Conservation (phyloP, 441 rosid species). For the Manihot esculenta region DNA sequence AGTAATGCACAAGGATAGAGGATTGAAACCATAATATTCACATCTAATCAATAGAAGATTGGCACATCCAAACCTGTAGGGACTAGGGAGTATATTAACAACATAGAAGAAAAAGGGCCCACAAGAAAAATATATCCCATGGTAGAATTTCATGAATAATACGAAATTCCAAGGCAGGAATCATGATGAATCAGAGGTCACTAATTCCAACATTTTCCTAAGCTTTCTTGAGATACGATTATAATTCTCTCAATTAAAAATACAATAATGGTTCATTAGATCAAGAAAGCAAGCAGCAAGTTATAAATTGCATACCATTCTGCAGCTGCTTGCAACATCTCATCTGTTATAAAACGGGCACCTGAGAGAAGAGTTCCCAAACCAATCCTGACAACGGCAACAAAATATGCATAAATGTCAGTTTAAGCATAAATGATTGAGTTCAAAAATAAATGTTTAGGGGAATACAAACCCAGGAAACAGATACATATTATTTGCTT, state of each 20-base stretch:
- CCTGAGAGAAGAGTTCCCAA: conserved; percentile 87
- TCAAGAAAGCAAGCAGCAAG: conserved; percentile 3
- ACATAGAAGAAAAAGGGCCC: neutral
- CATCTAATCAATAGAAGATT: too few relatives aligned
- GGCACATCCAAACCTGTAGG: too few relatives aligned
- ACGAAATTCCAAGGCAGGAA: neutral
- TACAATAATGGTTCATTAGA: neutral
- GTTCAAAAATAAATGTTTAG: conserved; percentile 6
- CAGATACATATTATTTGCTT: conserved; percentile 98
- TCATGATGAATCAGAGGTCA: neutral
- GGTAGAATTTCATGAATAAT: neutral
- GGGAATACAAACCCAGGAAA: conserved; percentile 83
- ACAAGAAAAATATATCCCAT: neutral
- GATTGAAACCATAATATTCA: too few relatives aligned
- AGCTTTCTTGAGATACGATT: neutral
- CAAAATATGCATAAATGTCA: conserved; percentile 12
- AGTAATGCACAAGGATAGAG: too few relatives aligned
- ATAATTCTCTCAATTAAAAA: neutral
- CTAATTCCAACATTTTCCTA: neutral
- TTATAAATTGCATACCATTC: conserved; percentile 59
- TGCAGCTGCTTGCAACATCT: conserved; percentile 87
- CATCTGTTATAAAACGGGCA: conserved; percentile 77
- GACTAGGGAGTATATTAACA: neutral
- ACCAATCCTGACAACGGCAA: conserved; percentile 63
- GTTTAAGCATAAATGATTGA: conserved; percentile 11